Percentiles rank a stretch among this genome's conserved stretches.
phyloP scores from a whole-genome alignment of 2,329 filamentous ascomycete genomes.

The Fusarium sp. region DNA sequence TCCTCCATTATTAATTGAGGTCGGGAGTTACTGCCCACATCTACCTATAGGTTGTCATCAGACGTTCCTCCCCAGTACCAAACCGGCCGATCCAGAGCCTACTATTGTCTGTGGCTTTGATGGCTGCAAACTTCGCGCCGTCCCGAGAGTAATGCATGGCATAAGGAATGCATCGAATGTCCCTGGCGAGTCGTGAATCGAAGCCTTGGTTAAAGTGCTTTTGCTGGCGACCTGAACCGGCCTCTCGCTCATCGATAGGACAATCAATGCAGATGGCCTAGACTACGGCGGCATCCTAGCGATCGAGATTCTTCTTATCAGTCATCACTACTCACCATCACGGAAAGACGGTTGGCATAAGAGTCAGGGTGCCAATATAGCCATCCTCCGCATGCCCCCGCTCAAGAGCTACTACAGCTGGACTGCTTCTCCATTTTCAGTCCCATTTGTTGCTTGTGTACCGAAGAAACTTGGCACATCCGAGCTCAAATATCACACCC shows the following conservation, averaged over 20 bases:
- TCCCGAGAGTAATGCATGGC: slow-evolving; percentile 1
- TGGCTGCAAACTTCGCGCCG: slow-evolving; percentile 29
- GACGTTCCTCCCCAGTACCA: slow-evolving; percentile 24
- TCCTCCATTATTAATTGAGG: not conserved
- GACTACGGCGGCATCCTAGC: not conserved
- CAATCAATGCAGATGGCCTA: not conserved
- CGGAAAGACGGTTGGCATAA: not conserved
- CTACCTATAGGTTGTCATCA: not conserved
- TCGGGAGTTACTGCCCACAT: not conserved
- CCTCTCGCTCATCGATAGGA: not conserved
- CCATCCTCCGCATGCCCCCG: not conserved
- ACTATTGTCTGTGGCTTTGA: slow-evolving; percentile 4
- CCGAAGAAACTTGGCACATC: not conserved
- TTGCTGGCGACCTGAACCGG: not conserved
- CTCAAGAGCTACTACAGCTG: not conserved
- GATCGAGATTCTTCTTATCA: not conserved
- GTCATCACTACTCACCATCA: not conserved
- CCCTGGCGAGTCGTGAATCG: not conserved
- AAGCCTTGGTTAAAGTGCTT: not conserved
- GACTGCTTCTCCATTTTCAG: not conserved
- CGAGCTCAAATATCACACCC: not conserved
- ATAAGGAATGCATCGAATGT: not conserved
- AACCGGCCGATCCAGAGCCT: not conserved
- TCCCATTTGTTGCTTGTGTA: not conserved
- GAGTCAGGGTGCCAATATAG: not conserved